Percentiles rank a stretch among this genome's conserved stretches.
Conservation (phyloP, 148 eudicot species). For the Cornus florida region DNA sequence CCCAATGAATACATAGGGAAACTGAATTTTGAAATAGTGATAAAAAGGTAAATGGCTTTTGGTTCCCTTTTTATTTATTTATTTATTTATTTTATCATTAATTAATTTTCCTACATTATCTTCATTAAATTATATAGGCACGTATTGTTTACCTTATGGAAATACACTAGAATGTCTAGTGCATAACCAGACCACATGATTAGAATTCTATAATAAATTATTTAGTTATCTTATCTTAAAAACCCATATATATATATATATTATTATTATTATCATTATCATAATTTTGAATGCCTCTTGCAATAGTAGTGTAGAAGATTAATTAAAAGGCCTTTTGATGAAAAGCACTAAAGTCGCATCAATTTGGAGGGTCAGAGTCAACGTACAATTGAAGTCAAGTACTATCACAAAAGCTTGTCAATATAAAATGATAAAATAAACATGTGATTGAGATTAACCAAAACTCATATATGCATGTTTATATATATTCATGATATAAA, state of each 20-base stretch:
- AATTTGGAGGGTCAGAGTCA: neutral
- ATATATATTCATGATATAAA: too few relatives aligned
- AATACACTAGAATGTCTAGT: constrained; percentile 14
- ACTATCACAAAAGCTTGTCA: too few relatives aligned
- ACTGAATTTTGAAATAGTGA: neutral
- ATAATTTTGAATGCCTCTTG: neutral
- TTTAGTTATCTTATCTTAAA: neutral
- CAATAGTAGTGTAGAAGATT: neutral
- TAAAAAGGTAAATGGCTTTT: neutral
- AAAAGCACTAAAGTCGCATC: neutral
- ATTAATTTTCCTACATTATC: neutral
- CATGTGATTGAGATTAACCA: too few relatives aligned
- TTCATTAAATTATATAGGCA: neutral
- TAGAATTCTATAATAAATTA: neutral
- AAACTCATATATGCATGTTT: too few relatives aligned
- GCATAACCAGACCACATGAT: constrained; percentile 7
- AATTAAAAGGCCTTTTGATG: too few relatives aligned
- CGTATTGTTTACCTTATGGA: neutral
- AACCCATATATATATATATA: neutral
- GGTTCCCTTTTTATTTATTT: neutral
- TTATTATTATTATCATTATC: too few relatives aligned
- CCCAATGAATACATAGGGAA: neutral
- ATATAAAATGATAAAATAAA: too few relatives aligned
- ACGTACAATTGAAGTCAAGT: neutral
- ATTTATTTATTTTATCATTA: too few relatives aligned